phyloP scores from a whole-genome alignment of 306 rosid species.

The Fragaria nilgerrensis region DNA sequence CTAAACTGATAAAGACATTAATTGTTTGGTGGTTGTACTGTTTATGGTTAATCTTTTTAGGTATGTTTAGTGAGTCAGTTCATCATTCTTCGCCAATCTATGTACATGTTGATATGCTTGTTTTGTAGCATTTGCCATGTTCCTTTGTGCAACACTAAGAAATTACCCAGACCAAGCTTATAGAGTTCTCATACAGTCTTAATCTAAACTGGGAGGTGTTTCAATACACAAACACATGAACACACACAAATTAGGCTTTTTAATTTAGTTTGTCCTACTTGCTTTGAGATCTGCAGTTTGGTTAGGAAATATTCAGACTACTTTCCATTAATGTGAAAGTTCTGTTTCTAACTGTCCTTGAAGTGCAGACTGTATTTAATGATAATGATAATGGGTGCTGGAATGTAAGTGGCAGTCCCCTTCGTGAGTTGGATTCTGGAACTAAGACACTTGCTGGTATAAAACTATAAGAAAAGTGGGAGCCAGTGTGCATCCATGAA shows the following conservation, averaged over 20 bases:
- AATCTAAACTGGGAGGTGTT: not conserved
- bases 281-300: constrained; percentile 2
- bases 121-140: not conserved
- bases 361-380: constrained; percentile 53
- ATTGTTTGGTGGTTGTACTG: constrained; percentile 9
- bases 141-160: not conserved
- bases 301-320: constrained; percentile 5
- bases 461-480: constrained; percentile 54
- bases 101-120: constrained; percentile 1
- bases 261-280: not conserved
- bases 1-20: constrained; percentile 39
- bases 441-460: constrained; percentile 52
- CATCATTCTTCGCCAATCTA: not conserved
- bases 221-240: not conserved
- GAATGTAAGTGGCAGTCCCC: constrained; percentile 29
- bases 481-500: constrained; percentile 44
- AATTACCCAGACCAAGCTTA: not conserved
- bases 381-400: constrained; percentile 53
- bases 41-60: not conserved
- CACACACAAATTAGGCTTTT: not conserved
- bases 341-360: constrained; percentile 33
- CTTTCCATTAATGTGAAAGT: constrained; percentile 21
- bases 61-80: not conserved
- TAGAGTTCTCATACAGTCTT: not conserved
- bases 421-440: constrained; percentile 47